Evolutionary conservation across 208 protist genomes (phyloP).

Genomic region (Trichomonas tenax): DNA sequence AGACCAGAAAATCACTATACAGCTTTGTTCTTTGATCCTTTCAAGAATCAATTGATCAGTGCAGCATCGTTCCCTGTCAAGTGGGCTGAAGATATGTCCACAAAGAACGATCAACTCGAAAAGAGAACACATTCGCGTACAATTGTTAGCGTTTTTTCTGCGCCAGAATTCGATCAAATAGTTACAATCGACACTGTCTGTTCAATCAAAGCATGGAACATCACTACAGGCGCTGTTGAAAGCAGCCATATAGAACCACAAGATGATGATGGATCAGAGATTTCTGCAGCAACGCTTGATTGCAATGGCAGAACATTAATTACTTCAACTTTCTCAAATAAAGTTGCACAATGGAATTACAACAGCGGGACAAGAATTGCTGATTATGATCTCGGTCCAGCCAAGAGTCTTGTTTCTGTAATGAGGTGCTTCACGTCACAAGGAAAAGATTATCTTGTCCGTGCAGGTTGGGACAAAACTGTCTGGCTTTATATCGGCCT

Average conservation of each 20-base stretch:
- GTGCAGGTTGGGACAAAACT: not conserved
- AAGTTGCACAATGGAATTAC: not conserved
- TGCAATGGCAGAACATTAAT: not conserved
- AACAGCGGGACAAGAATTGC: not conserved
- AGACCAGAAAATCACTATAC: not conserved
- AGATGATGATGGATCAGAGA: not conserved
- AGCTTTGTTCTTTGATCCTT: not conserved
- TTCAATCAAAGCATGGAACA: not conserved
- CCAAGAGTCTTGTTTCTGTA: not conserved
- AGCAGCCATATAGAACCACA: not conserved
- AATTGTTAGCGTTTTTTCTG: not conserved
- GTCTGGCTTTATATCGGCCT: not conserved
- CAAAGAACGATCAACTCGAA: not conserved
- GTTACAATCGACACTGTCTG: not conserved
- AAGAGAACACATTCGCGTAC: not conserved
- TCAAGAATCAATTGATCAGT: not conserved
- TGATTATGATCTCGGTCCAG: not conserved
- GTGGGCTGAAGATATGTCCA: constrained; percentile 12
- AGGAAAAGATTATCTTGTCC: not conserved
- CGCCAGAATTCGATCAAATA: not conserved
- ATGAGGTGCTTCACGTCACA: not conserved
- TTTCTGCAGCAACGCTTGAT: not conserved
- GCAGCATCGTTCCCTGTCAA: not conserved
- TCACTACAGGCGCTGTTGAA: not conserved
- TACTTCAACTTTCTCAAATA: not conserved